These are phyloP conservation scores for Caryopteris hybrid DNA, from an alignment of 305 asterid genomes.

Conservation along the genomic window DNA sequence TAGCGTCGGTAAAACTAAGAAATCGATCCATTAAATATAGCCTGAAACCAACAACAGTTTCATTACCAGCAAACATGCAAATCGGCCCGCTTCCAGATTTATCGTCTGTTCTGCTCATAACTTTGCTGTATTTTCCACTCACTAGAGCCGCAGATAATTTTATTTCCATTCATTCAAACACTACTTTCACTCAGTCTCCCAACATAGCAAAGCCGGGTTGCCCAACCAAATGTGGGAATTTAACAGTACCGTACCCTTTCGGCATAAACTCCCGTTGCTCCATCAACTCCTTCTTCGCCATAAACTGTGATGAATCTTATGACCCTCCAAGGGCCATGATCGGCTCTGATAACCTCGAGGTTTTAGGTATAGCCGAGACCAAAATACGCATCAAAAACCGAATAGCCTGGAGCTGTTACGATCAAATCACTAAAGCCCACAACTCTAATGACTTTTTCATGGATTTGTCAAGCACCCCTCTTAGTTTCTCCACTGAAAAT, in stretches of 20 bases:
- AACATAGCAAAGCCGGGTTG: constrained; percentile 18
- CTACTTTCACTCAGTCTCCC: neutral
- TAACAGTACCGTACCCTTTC: constrained; percentile 34
- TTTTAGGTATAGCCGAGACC: constrained; percentile 17
- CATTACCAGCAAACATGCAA: neutral
- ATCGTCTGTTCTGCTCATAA: neutral
- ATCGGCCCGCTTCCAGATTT: neutral
- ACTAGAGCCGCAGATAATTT: neutral
- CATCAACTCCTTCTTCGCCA: constrained; percentile 13
- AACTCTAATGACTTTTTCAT: neutral
- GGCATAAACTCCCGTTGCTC: constrained; percentile 26
- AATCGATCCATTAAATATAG: neutral
- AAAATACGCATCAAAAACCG: constrained; percentile 23
- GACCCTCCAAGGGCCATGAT: constrained; percentile 35
- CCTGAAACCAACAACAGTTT: too few species aligned
- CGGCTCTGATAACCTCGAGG: neutral
- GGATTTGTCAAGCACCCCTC: constrained; percentile 11
- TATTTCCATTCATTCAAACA: neutral
- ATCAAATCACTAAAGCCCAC: neutral
- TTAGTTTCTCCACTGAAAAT: constrained; percentile 23
- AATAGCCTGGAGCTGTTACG: neutral
- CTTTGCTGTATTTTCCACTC: neutral
- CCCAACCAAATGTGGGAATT: constrained; percentile 31
- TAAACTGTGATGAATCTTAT: constrained; percentile 23
- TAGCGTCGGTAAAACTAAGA: neutral